Base-by-base conservation (phyloP, 495 filamentous ascomycete species). In the Elasticomyces elasticus region DNA sequence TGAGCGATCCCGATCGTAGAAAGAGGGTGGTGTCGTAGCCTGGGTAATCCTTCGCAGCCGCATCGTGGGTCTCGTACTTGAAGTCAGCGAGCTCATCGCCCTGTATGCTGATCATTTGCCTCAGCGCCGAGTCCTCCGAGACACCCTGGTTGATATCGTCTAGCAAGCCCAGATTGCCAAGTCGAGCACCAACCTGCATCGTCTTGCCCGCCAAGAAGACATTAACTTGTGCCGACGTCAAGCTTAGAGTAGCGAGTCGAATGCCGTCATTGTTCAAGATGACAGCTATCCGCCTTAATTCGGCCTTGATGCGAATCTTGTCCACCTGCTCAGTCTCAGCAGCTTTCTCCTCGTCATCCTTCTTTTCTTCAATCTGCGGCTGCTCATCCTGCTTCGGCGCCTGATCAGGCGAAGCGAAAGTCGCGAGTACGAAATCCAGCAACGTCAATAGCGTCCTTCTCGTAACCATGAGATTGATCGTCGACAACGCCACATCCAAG, bases 211-310 rank as follows among this genome's bases (percentile, higher is more conserved):
- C 81, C 13, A 98, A 68, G 71, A 92, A 92, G 22, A 98, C 84
- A 12, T 86, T 87, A 42, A 95, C 84, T 69, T 95, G 84, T 10
- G 87, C 92, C 48, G 89, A 88, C 53, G 86, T 89, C 55, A 98
- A 82, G 63, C 86, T 94, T 23, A 98, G 71, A 0, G 92, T 97
- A 40, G 91, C 92, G 17, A 98, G 75, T 25, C 91, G 82, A 49
- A 97, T 94, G 3, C 92, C 94, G 64, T 98, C 92, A 62, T 98
- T 96, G 66, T 98, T 98, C n/a, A 98, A 78, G 59, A 98, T 90
- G 46, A 97, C 75, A 13, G 85, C 78, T 62, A 98, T 94, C 72
- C 87, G 92, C 70, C 94, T 89, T 41, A 98, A 71, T 53, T 94
- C 82, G 23, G 94, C 81, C 71, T 94, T 95, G 70, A 98, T 89